Conservation (phyloP, 805 yeast species). For the Maudiozyma barnettii region DNA sequence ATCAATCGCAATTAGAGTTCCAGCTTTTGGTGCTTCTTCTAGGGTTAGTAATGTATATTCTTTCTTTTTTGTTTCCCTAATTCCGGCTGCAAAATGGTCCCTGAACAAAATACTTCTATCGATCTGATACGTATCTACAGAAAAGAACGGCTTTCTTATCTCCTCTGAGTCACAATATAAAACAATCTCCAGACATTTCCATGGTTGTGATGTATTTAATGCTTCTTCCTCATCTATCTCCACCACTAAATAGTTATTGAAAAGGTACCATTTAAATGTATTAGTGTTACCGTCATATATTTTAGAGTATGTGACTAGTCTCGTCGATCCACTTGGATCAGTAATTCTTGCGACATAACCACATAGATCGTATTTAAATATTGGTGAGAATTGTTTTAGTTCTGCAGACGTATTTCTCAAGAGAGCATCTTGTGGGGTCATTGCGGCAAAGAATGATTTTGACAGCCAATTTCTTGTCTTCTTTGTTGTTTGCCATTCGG, state of each 20-base stretch:
- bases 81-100: slow-evolving; percentile 64
- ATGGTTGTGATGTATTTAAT: slow-evolving; percentile 54
- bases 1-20: slow-evolving; percentile 82
- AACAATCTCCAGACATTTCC: slow-evolving; percentile 77
- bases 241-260: slow-evolving; percentile 84
- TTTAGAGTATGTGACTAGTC: slow-evolving; percentile 50
- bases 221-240: slow-evolving; percentile 71
- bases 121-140: slow-evolving; percentile 42
- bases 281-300: slow-evolving; percentile 30
- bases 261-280: slow-evolving; percentile 57
- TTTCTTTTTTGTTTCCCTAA: slow-evolving; percentile 44
- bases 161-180: slow-evolving; percentile 49
- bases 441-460: slow-evolving; percentile 46
- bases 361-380: slow-evolving; percentile 46
- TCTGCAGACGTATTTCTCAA: slow-evolving; percentile 29
- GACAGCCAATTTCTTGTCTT: slow-evolving; percentile 48
- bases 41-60: slow-evolving; percentile 63
- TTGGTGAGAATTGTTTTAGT: slow-evolving; percentile 21
- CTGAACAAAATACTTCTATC: slow-evolving; percentile 60
- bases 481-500: slow-evolving; percentile 45
- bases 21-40: slow-evolving; percentile 64
- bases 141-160: slow-evolving; percentile 35
- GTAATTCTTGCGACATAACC: slow-evolving; percentile 65
- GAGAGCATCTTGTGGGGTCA: slow-evolving; percentile 31
- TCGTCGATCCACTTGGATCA: slow-evolving; percentile 44